Conservation (phyloP, 2,329 filamentous ascomycete genomes). For the Phialophora verrucosa region DNA sequence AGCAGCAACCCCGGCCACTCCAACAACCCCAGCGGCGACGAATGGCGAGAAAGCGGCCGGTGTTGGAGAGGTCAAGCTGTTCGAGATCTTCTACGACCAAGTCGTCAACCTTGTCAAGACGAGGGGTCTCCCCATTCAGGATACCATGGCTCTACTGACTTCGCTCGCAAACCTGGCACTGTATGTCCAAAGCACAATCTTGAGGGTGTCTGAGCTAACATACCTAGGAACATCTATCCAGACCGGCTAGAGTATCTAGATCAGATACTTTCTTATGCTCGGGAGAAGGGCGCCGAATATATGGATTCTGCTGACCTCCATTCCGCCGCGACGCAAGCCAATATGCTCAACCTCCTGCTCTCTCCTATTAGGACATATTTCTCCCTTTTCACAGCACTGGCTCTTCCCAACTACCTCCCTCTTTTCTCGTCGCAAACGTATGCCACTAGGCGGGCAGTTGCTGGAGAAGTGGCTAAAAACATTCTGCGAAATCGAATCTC, state of each 20-base stretch:
- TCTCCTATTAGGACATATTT: constrained; percentile 87
- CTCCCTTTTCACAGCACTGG: constrained; percentile 94
- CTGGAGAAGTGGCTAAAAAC: constrained; percentile 81
- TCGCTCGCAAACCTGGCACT: constrained; percentile 91
- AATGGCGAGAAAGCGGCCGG: constrained; percentile 45
- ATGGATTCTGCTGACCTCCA: constrained; percentile 95
- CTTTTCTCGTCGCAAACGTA: constrained; percentile 92
- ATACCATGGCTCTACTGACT: constrained; percentile 91
- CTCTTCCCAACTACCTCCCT: constrained; percentile 88
- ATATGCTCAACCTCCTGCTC: constrained; percentile 85
- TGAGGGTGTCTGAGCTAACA: background rate
- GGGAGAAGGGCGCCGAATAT: constrained; percentile 83
- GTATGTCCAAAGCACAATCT: constrained; percentile 44
- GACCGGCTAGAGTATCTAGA: constrained; percentile 83
- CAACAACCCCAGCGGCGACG: constrained; percentile 36
- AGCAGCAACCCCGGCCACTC: constrained; percentile 36
- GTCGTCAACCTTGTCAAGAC: constrained; percentile 92
- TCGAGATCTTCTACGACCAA: constrained; percentile 96
- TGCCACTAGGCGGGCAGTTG: constrained; percentile 85
- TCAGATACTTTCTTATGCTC: constrained; percentile 87
- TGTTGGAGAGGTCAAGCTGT: constrained; percentile 77
- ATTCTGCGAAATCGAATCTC: constrained; percentile 81
- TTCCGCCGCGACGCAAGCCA: constrained; percentile 83
- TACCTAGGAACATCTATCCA: constrained; percentile 82
- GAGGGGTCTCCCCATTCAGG: constrained; percentile 88